phyloP scores from a whole-genome alignment of 768 basidiomycete species.

The Lenzites betulinus region DNA sequence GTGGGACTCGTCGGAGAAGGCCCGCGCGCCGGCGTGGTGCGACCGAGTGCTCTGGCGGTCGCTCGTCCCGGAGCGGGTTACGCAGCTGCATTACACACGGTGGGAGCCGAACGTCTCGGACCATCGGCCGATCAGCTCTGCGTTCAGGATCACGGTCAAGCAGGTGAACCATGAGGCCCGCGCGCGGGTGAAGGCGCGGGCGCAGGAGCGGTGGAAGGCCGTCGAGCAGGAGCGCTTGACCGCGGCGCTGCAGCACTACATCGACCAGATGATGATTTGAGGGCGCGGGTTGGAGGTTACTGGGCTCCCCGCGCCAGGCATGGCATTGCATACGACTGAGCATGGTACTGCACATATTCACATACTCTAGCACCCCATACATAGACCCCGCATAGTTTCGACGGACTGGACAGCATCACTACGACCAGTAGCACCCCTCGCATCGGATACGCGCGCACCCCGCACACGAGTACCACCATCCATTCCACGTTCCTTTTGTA shows the following conservation, averaged over 20 bases:
- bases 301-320: not conserved
- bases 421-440: not conserved
- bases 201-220: constrained; percentile 55
- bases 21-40: constrained; percentile 93
- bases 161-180: constrained; percentile 61
- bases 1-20: constrained; percentile 90
- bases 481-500: constrained; percentile 14
- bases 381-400: not conserved
- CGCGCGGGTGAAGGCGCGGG: constrained; percentile 53
- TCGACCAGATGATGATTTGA: constrained; percentile 32
- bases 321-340: not conserved
- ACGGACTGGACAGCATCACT: not conserved
- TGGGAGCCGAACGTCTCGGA: constrained; percentile 90
- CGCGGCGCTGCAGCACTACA: constrained; percentile 37
- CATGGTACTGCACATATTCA: not conserved
- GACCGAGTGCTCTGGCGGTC: constrained; percentile 87
- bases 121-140: constrained; percentile 86
- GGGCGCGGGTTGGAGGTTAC: not conserved
- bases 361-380: not conserved
- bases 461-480: not conserved
- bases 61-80: constrained; percentile 56
- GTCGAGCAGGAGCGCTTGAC: constrained; percentile 35
- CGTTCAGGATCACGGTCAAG: constrained; percentile 75
- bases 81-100: constrained; percentile 69
- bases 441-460: too few relatives aligned